Conservation (phyloP, 441 rosid genomes). For the Flueggea neowawraea region DNA sequence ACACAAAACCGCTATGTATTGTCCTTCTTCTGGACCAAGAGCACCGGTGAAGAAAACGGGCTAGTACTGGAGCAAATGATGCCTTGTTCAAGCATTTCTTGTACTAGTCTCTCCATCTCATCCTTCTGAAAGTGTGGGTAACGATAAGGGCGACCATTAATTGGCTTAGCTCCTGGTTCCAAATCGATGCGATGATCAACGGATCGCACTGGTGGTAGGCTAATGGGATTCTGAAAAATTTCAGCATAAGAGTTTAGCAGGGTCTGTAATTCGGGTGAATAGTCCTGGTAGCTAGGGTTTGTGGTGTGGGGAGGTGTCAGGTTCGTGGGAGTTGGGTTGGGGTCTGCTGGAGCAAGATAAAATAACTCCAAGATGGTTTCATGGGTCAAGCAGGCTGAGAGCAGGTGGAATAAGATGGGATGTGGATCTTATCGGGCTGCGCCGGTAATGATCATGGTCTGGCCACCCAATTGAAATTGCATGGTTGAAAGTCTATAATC, state of each 20-base stretch:
- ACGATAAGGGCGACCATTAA: neutral
- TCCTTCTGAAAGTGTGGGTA: neutral
- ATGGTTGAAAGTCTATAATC: neutral
- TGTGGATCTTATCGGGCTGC: no score
- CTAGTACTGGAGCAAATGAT: neutral
- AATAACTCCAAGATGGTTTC: neutral
- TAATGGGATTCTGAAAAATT: neutral
- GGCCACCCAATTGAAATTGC: neutral
- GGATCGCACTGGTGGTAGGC: neutral
- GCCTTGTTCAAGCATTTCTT: no score
- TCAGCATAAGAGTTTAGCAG: neutral
- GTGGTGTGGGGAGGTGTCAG: neutral
- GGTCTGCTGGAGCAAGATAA: neutral
- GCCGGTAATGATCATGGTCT: neutral
- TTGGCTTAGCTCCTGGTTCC: neutral
- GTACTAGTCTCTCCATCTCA: neutral
- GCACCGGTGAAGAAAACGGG: conserved; percentile 2
- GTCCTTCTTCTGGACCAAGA: conserved; percentile 5
- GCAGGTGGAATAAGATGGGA: no score
- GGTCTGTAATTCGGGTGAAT: neutral
- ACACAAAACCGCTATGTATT: conserved; percentile 2
- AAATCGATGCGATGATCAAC: conserved; percentile 2
- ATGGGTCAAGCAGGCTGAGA: neutral
- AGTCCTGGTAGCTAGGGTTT: neutral
- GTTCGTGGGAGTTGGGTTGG: neutral